Conservation (phyloP, 495 filamentous ascomycete genomes). For the Pyrenula massariospora region DNA sequence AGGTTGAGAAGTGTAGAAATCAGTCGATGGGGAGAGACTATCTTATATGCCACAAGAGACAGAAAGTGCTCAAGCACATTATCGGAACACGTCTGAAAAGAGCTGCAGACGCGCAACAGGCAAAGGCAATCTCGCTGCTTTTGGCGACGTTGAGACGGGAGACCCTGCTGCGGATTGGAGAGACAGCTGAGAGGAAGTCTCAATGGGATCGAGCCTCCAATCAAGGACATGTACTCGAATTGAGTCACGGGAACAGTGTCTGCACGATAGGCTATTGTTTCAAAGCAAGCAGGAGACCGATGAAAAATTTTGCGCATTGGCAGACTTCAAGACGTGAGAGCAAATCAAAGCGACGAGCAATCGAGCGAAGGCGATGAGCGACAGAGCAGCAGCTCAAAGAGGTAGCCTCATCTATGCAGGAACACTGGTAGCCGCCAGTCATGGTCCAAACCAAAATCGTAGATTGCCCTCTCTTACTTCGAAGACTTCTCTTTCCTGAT, state of each 20-base stretch:
- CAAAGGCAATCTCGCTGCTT: neutral
- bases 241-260: neutral
- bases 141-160: neutral
- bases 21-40: too few relatives aligned
- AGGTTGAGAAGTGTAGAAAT: too few relatives aligned
- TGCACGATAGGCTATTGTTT: neutral
- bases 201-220: neutral
- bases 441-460: neutral
- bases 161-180: neutral
- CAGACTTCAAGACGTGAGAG: neutral
- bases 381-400: neutral
- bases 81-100: too few relatives aligned
- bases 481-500: neutral
- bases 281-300: neutral
- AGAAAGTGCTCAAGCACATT: too few relatives aligned
- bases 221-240: neutral
- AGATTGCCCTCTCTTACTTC: neutral
- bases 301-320: neutral
- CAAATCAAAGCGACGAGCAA: neutral
- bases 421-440: neutral
- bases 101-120: too few relatives aligned
- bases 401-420: neutral
- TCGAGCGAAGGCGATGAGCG: neutral
- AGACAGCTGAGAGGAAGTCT: neutral
- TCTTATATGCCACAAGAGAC: too few relatives aligned